A percentile compares a stretch with the other conserved stretches of the same genome.
Evolutionary conservation across 2,329 filamentous ascomycete genomes (phyloP).

Genomic region (Phaeosphaeria sp.): DNA sequence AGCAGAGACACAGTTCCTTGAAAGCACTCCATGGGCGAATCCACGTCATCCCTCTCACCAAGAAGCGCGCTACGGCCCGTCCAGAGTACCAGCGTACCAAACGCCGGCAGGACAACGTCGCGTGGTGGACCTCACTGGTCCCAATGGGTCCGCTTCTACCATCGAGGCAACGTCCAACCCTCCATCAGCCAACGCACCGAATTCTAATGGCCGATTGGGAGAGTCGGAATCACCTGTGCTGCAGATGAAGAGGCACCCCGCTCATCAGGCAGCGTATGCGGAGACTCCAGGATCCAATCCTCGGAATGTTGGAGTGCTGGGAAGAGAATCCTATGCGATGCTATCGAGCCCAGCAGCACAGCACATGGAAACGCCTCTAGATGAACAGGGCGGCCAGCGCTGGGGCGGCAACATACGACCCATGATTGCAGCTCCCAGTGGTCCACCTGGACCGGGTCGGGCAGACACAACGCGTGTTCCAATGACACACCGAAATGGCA

Average conservation of each 20-base stretch:
- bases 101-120: constrained; percentile 47
- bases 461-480: constrained; percentile 29
- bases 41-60: constrained; percentile 65
- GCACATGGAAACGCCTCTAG: constrained; percentile 26
- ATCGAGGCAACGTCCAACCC: constrained; percentile 50
- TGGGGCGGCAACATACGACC: constrained; percentile 31
- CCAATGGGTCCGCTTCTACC: constrained; percentile 49
- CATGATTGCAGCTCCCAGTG: constrained; percentile 21
- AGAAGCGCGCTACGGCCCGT: constrained; percentile 40
- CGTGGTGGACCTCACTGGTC: constrained; percentile 41
- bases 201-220: constrained; percentile 32
- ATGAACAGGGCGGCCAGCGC: constrained; percentile 34
- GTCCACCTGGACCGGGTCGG: constrained; percentile 29
- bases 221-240: constrained; percentile 48
- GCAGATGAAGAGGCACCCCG: constrained; percentile 46
- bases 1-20: constrained; percentile 84
- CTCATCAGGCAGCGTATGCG: constrained; percentile 31
- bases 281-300: constrained; percentile 37
- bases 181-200: constrained; percentile 41
- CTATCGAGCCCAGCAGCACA: constrained; percentile 39
- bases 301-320: constrained; percentile 29
- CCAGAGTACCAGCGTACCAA: constrained; percentile 42
- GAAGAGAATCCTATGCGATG: constrained; percentile 37
- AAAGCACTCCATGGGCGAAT: constrained; percentile 92
- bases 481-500: constrained; percentile 36